Conservation (phyloP, 352 stramenopile genomes). For the Pythium pyrilobum region DNA sequence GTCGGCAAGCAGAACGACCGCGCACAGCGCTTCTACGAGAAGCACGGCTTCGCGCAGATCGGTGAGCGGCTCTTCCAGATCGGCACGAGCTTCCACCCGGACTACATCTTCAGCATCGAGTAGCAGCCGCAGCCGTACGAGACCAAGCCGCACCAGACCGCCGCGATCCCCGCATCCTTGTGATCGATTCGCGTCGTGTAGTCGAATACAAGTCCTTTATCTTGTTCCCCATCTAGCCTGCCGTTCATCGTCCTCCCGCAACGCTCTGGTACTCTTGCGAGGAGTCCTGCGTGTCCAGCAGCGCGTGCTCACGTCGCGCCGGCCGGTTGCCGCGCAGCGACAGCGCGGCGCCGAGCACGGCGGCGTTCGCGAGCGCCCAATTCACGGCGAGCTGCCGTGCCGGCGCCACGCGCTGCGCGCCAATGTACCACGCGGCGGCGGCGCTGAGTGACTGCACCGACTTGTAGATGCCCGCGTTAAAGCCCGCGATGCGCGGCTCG, state of each 20-base stretch:
- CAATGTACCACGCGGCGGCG: conserved; percentile 34
- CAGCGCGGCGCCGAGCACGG: conserved; percentile 9
- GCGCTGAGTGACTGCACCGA: conserved; percentile 39
- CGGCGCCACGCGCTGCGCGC: conserved; percentile 17
- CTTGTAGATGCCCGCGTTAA: conserved; percentile 71
- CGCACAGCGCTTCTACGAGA: conserved; percentile 30
- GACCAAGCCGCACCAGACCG: too few relatives aligned
- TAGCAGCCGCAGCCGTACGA: not conserved
- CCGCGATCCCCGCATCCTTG: too few relatives aligned
- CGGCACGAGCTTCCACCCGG: conserved; percentile 4
- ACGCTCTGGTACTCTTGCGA: too few relatives aligned
- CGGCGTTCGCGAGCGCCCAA: conserved; percentile 25
- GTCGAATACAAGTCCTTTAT: too few relatives aligned
- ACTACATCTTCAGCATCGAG: conserved; percentile 9
- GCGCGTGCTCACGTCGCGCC: too few relatives aligned
- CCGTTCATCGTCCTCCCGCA: too few relatives aligned
- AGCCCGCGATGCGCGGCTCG: conserved; percentile 29
- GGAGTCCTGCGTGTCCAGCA: too few relatives aligned
- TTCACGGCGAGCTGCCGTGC: conserved; percentile 30
- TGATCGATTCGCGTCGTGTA: too few relatives aligned
- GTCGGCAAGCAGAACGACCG: conserved; percentile 24
- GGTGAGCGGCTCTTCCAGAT: conserved; percentile 24
- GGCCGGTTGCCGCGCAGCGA: too few relatives aligned
- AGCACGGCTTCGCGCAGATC: conserved; percentile 25
- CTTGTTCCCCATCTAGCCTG: too few relatives aligned